Evolutionary conservation across 2,329 filamentous ascomycete genomes (phyloP), one percentile per base, ranked within the genome.

Genomic region (Whalleya microplaca): DNA sequence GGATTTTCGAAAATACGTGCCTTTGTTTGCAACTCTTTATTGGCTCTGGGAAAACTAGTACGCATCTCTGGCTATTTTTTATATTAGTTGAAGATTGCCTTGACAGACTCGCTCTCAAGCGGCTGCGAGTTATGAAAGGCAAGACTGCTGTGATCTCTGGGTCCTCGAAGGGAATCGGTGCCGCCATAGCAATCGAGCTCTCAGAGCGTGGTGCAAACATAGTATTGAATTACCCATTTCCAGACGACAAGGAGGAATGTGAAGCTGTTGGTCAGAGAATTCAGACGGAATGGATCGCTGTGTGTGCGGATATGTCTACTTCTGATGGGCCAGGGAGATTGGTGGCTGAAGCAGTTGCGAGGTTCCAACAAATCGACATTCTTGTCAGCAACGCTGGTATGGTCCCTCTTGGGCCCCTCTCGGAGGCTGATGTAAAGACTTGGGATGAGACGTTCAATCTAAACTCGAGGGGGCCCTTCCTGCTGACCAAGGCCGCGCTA

Each of bases 141-240:
- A 83, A 84, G 63, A 79, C 82, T 44, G 80, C 84, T 4, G 75
- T 86, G 16, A 73, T 86, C 29, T 75, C 73, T 12, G 77, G 77
- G 29, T 75, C 72, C 23, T 72, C 67, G 53, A 74, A 71, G 21
- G 79, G 78, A 45, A 80, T 81, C 55, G 79, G 78, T 21, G 69
- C 72, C 10, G 77, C 76, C 29, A 77, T 79, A 29, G 76, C 74
- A 2, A 65, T 68, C 23, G 78, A 79, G 50, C 70, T 81, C 2
- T 71, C 77, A 12, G 71, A 73, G 42, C 75, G 76, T 14, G 80
- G 80, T 45, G 79, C 79, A 32, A 72, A 71, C 41, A 71, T 81
- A 7, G 76, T 80, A 8, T 68, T 82, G 66, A 82, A 80, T 70
- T 83, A 82, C 65, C 76, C 78, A 1, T 75, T 70, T 45, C 43